Evolutionary conservation across 2,329 filamentous ascomycete species (phyloP).

Genomic region (Botrytis fragariae): DNA sequence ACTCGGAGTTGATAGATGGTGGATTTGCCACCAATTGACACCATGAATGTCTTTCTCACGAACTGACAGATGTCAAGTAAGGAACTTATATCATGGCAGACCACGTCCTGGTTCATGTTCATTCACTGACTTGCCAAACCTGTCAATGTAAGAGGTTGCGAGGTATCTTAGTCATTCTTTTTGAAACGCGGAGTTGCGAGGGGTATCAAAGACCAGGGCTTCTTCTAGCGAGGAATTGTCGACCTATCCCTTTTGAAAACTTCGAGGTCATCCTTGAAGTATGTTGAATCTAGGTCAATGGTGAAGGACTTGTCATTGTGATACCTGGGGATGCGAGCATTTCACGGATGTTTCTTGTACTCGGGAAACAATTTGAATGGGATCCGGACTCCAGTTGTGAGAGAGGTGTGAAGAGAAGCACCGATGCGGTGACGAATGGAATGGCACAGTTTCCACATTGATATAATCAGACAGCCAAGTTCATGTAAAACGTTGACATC

Average conservation of each 20-base stretch:
- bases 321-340: not conserved
- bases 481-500: not conserved
- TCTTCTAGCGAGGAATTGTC: not conserved
- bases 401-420: not conserved
- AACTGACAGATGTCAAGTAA: not conserved
- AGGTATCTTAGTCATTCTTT: not conserved
- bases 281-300: not conserved
- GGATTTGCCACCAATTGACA: too few relatives aligned
- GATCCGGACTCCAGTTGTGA: not conserved
- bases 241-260: not conserved
- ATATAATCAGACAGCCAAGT: not conserved
- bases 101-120: not conserved
- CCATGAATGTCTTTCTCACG: not conserved
- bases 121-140: not conserved
- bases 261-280: not conserved
- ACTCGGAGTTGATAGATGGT: not conserved
- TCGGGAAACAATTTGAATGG: not conserved
- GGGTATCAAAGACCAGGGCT: not conserved
- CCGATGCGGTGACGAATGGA: not conserved
- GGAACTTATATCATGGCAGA: not conserved
- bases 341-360: not conserved
- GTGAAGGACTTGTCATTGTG: not conserved
- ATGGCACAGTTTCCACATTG: too few relatives aligned
- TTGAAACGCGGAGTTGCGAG: not conserved
- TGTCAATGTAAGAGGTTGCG: slow-evolving; percentile 5